These are phyloP conservation scores for Ilex paraguariensis DNA, from an alignment of 305 asterid species.

Conservation along the genomic window DNA sequence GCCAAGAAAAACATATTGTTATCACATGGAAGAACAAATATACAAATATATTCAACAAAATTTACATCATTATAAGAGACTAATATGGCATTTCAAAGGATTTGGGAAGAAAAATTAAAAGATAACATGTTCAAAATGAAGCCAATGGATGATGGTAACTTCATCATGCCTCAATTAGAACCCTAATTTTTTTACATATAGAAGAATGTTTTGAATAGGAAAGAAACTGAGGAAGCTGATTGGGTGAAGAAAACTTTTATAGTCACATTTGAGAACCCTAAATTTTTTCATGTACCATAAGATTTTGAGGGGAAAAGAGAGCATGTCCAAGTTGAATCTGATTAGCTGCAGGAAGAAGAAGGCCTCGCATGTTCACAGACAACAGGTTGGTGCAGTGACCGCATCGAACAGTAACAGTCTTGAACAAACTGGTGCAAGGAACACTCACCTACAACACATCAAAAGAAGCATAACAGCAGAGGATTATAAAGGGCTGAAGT, in stretches of 20 bases:
- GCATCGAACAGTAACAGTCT: slow-evolving; percentile 91
- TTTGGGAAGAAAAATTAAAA: no score
- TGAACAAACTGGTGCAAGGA: slow-evolving; percentile 92
- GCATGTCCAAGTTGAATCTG: slow-evolving; percentile 85
- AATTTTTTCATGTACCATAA: slow-evolving; percentile 41
- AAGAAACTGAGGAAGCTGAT: neutral
- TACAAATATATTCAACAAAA: no score
- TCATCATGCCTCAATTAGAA: neutral
- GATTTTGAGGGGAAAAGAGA: slow-evolving; percentile 86
- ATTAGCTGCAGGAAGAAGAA: slow-evolving; percentile 73
- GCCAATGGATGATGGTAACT: no score
- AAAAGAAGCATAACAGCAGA: no score
- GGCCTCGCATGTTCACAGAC: slow-evolving; percentile 80
- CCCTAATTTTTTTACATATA: slow-evolving; percentile 14
- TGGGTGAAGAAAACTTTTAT: no score
- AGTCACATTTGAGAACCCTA: slow-evolving; percentile 21
- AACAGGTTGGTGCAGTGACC: slow-evolving; percentile 97
- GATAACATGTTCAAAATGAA: no score
- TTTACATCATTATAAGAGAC: no score
- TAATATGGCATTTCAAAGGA: no score
- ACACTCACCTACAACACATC: slow-evolving; percentile 62
- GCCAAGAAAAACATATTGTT: no score
- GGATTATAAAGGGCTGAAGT: no score
- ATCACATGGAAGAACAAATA: no score
- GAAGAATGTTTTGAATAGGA: neutral